Evolutionary conservation across 2,329 filamentous ascomycete species (phyloP).

Genomic region (Aspergillus luchuensis): DNA sequence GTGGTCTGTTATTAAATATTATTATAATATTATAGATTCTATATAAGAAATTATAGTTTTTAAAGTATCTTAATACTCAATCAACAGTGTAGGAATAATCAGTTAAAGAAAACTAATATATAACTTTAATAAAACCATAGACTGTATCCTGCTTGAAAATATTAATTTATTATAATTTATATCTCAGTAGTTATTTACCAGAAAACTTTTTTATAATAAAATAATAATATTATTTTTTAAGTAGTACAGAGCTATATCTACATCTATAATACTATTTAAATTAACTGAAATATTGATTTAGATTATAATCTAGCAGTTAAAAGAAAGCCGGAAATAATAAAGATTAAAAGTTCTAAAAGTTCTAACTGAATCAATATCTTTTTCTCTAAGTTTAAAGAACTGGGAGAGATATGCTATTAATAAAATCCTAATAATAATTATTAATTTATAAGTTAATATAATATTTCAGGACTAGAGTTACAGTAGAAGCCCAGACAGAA

Average conservation of each 20-base stretch:
- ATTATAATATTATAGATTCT: too few relatives aligned
- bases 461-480: background rate
- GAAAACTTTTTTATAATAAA: background rate
- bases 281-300: background rate
- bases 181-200: background rate
- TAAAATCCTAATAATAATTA: background rate
- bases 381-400: background rate
- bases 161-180: background rate
- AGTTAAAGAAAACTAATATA: background rate
- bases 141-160: background rate
- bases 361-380: background rate
- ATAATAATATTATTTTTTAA: background rate
- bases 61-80: too few relatives aligned
- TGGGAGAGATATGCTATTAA: background rate
- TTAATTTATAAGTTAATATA: background rate
- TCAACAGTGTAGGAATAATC: too few relatives aligned
- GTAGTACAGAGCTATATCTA: background rate
- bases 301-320: background rate
- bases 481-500: background rate
- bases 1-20: too few relatives aligned
- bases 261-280: background rate
- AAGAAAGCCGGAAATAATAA: background rate
- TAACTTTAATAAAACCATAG: background rate
- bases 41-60: too few relatives aligned
- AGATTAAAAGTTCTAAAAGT: background rate